Conservation (phyloP, 169 alveolate species). For the Cryptosporidium viatorum region DNA sequence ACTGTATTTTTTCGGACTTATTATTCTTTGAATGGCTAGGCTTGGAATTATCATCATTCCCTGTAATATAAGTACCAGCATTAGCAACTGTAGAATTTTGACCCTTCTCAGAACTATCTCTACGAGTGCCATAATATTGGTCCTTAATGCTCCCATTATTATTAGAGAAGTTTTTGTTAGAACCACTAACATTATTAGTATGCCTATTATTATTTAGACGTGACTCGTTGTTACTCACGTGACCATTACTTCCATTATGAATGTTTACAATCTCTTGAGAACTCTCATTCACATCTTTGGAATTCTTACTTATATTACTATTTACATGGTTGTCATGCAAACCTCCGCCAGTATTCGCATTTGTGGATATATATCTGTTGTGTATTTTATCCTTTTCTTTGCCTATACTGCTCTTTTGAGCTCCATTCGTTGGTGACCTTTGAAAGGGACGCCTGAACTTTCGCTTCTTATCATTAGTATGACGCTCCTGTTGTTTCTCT, state of each 20-base stretch:
- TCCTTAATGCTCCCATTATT: constrained; percentile 3
- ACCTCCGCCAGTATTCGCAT: constrained; percentile 12
- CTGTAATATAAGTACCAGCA: not conserved
- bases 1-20: constrained; percentile 1
- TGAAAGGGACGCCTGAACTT: constrained; percentile 69
- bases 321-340: not conserved
- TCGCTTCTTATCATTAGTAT: constrained; percentile 68
- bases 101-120: not conserved
- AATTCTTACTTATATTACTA: not conserved
- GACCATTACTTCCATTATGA: not conserved
- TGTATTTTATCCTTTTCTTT: constrained; percentile 55
- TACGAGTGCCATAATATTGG: not conserved
- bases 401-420: constrained; percentile 26
- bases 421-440: constrained; percentile 72
- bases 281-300: constrained; percentile 9
- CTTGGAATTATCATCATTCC: not conserved
- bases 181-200: not conserved
- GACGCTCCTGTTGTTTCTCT: constrained; percentile 75
- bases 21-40: not conserved
- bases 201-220: not conserved
- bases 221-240: not conserved
- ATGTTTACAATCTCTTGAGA: not conserved
- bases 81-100: not conserved
- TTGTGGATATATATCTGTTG: constrained; percentile 33
- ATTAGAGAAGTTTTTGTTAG: not conserved